Conservation (phyloP, 2,329 filamentous ascomycete species). For the Catunica adiposa region DNA sequence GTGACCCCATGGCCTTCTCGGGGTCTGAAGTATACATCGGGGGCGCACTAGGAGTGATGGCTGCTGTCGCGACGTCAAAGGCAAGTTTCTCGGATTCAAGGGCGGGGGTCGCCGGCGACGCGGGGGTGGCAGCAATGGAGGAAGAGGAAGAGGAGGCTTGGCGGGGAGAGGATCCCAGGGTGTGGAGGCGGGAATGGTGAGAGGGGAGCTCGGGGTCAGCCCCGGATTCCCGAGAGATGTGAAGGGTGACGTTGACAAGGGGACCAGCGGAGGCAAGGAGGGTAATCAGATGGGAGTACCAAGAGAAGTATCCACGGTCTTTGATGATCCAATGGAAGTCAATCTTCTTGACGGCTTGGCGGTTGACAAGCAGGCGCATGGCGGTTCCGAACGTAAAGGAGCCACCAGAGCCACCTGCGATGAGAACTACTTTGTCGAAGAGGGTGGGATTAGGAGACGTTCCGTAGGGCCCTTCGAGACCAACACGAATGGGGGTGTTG, state of each 20-base stretch:
- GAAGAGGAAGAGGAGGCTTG: background rate
- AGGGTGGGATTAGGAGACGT: constrained; percentile 33
- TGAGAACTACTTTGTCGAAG: constrained; percentile 39
- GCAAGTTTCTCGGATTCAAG: background rate
- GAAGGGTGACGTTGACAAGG: constrained; percentile 21
- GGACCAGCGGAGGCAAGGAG: constrained; percentile 19
- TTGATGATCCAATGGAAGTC: constrained; percentile 28
- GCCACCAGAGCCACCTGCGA: constrained; percentile 45
- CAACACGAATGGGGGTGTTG: constrained; percentile 31
- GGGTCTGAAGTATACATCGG: background rate
- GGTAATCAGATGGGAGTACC: constrained; percentile 24
- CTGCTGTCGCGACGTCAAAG: background rate
- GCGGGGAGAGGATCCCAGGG: background rate
- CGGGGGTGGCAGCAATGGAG: background rate
- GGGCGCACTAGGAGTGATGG: background rate
- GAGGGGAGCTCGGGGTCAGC: background rate
- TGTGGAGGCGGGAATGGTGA: background rate
- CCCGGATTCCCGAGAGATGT: constrained; percentile 20
- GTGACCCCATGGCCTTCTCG: background rate
- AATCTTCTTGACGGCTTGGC: constrained; percentile 16
- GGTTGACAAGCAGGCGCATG: constrained; percentile 22
- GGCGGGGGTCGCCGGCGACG: background rate
- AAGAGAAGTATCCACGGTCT: constrained; percentile 22
- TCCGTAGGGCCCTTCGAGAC: constrained; percentile 44
- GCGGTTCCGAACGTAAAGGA: constrained; percentile 34